phyloP scores from a whole-genome alignment of 148 eudicot genomes.

The Chenopodium berlandieri region DNA sequence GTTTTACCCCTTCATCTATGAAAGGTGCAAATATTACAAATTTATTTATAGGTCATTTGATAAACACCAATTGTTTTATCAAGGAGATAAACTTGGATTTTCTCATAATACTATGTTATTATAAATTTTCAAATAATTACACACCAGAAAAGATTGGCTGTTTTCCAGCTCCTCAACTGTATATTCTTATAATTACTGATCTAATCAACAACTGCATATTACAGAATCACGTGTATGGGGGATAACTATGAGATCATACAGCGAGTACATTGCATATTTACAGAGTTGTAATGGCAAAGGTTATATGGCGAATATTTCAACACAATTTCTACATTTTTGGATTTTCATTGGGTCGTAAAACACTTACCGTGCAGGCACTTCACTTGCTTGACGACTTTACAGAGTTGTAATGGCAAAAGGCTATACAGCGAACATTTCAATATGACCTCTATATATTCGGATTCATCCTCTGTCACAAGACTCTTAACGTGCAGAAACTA shows the following conservation, averaged over 20 bases:
- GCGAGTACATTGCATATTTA: background rate
- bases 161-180: background rate
- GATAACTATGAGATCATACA: background rate
- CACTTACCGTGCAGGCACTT: no score
- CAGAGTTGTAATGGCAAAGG: background rate
- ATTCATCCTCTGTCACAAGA: background rate
- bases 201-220: background rate
- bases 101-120: no score
- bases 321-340: no score
- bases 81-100: no score
- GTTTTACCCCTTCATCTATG: no score
- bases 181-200: background rate
- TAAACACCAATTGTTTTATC: no score
- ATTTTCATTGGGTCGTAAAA: no score
- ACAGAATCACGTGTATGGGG: background rate
- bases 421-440: background rate
- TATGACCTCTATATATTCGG: background rate
- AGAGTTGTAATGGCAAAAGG: background rate
- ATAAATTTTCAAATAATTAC: background rate
- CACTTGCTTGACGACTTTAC: background rate
- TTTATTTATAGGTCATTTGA: no score
- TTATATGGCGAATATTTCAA: background rate
- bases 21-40: no score
- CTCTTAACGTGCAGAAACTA: constrained; percentile 38
- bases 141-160: background rate